Base-by-base conservation (phyloP, 129 eudicot species). In the Artemisia argyi region DNA sequence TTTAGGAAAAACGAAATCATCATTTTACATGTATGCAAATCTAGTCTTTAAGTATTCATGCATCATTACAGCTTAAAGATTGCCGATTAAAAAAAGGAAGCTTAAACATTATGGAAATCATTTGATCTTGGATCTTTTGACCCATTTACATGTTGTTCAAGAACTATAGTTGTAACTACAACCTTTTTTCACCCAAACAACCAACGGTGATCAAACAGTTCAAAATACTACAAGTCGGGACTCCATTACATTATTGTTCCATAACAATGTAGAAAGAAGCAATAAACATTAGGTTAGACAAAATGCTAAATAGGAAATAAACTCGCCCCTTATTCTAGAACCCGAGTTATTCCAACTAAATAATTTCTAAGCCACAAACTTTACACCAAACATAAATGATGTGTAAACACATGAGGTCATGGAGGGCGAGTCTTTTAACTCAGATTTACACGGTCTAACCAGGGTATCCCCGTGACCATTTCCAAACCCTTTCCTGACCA, bases 61-160 rank as follows among this genome's bases (percentile, higher is more conserved):
- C 64, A 69, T 17, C 32, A 17, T 35, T 32, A 69, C 46, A 7
- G 11, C 46, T 39, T 39, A 39, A 7, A 39, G 10, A 39, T 39
- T 7, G 46, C 10, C 46, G 10, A 39, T 7, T 2, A 39, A 8
- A 35, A 39, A 39, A 39, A 1, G 9, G 2, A 13, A 56, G 32
- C 65, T 56, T 26, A 65, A 35, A 15, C 13, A 53, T 6, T 20
- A 61, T 17, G 17, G 10, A 32, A 28, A 74, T 51, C 20, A 20
- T 74, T 66, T 12, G 35, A 65, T 53, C 73, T 42, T 64, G 17
- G 65, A 64, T 53, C 47, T 65, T 16, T 65, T n/a, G 57, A 75
- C 48, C 47, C 32, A 55, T 65, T 74, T 14, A 56, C 12, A 7
- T 39, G 46, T 39, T 39, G 46, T 1, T 39, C 46, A 39, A 39